Base-by-base conservation (phyloP, 352 stramenopile genomes). In the Globisporangium iwayamae region DNA sequence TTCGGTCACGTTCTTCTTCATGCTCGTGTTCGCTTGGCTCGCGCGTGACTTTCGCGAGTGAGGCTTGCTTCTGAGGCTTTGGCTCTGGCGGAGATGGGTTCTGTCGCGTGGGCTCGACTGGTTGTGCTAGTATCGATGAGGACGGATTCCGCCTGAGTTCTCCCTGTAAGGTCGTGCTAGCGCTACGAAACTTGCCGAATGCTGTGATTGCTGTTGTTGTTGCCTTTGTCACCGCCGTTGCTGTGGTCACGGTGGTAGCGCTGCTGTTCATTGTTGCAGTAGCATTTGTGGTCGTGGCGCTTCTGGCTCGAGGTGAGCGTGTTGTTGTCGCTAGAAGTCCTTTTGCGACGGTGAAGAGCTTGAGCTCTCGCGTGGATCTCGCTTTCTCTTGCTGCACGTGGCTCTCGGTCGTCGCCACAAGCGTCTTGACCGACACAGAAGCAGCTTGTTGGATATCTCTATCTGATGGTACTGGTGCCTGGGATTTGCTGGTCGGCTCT, bases 151-250 rank as follows among this genome's bases (percentile, higher is more conserved):
- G 25, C 20, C 10, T 39, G 16, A 32, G 46, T 7, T 62, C 47
- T 4, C 38, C 34, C 41, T 47, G 48, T 4, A 22, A 11, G 47
- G 63, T 72, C 59, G 68, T 62, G 41, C 69, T 78, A 3, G 75
- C 69, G 13, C 79, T 74, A 52, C 74, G 78, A 32, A 89, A 74
- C 50, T 81, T 81, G 9, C 78, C 72, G 28, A 89, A 89, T 18
- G 80, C 67, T n/a, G 67, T 78, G 13, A 70, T 60, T 7, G 32
- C 6, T 45, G 36, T 58, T 22, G 20, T 16, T 13, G 20, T 16
- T 13, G 48, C 22, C 32, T 38, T 43, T n/a, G 34, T 54, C 50
- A 16, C 9, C 6, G 28, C 9, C 6, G 11, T 2, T 1, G 45
- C 43, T 38, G 11, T 4, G 11, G 25, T 22, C 0, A 47, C 14